These are phyloP conservation scores for Rhizophagus clarus DNA, from an alignment of 192 early-diverging fungal species.

Conservation along the genomic window DNA sequence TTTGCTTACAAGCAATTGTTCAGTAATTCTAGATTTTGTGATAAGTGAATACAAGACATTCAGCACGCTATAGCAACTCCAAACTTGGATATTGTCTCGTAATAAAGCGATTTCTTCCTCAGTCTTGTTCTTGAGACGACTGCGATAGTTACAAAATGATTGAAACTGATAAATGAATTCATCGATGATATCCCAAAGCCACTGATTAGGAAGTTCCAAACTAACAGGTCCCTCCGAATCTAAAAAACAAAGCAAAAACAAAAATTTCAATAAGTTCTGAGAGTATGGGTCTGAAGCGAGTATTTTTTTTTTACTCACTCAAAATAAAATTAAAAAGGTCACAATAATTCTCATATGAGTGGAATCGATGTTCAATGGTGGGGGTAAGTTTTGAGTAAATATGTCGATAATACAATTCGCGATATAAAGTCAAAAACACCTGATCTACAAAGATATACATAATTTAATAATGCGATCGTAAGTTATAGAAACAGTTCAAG, in stretches of 20 bases:
- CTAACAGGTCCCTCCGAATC: conserved; percentile 81
- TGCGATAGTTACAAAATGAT: conserved; percentile 94
- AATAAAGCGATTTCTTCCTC: conserved; percentile 81
- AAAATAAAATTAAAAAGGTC: conserved; percentile 96
- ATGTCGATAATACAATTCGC: conserved; percentile 96
- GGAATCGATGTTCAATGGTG: conserved; percentile 86
- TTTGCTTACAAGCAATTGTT: conserved; percentile 88
- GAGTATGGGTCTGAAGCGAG: neutral
- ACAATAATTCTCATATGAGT: conserved; percentile 96
- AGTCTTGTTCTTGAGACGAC: conserved; percentile 77
- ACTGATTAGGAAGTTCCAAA: conserved; percentile 96
- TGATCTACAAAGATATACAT: conserved; percentile 55
- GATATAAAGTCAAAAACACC: conserved; percentile 91
- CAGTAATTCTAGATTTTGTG: conserved; percentile 92
- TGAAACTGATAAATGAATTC: conserved; percentile 99
- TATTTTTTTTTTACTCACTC: conserved; percentile 54
- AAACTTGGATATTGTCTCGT: conserved; percentile 82
- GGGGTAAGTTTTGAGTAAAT: conserved; percentile 92
- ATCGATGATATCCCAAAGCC: conserved; percentile 99
- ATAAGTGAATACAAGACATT: conserved; percentile 96
- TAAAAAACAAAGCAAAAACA: conserved; percentile 29
- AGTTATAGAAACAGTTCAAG: neutral
- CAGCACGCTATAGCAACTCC: conserved; percentile 95
- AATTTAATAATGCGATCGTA: neutral
- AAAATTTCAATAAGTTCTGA: neutral